Evolutionary conservation across 1,284 basidiomycete species (phyloP), one percentile per base, ranked within the genome.

Genomic region (Ganoderma leucocontextum): DNA sequence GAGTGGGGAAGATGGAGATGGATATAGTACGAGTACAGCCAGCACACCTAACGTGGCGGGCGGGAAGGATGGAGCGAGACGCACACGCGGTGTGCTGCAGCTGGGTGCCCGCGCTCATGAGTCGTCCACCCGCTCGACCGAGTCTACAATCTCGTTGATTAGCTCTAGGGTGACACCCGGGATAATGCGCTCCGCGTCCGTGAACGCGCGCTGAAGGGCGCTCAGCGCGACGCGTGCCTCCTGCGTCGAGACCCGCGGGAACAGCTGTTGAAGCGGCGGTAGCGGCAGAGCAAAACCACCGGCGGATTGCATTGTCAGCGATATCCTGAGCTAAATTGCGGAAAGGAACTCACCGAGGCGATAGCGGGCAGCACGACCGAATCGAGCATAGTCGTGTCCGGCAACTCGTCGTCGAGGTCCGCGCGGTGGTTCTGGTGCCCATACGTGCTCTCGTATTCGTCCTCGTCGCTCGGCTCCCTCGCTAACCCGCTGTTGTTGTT

Each of bases 341-440:
- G 36, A 22, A 60, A 49, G 63, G 57, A 25, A 85, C 92, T 80
- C 75, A 97, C 96, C 73, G 94, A 96, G 64, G 94, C 93, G 74
- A 98, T 92, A 19, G 95, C 96, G 29, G 96, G 96, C 44, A 97
- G 82, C 68, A 98, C 92, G 41, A 98, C 96, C n/a, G 95, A 95
- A 76, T 97, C 95, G 59, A 98, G 84, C 90, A 98, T 97, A 33
- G 93, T 91, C 36, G 91, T 93, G 76, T 95, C 93, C 13, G 93
- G 91, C 55, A 94, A 86, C 61, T 94, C 93, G 38, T 90, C 89
- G 15, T 86, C 85, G 13, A 72, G 70, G 29, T 76, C 68, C 19
- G 55, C 65, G 39, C 67, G 36, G 15, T 22, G 70, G 52, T 72
- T 69, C 10, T 9, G 25, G 77, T 79, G 65, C 17, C 77, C 77